Base-by-base conservation (phyloP, 2,329 filamentous ascomycete species). In the Thielaviopsis musarum region DNA sequence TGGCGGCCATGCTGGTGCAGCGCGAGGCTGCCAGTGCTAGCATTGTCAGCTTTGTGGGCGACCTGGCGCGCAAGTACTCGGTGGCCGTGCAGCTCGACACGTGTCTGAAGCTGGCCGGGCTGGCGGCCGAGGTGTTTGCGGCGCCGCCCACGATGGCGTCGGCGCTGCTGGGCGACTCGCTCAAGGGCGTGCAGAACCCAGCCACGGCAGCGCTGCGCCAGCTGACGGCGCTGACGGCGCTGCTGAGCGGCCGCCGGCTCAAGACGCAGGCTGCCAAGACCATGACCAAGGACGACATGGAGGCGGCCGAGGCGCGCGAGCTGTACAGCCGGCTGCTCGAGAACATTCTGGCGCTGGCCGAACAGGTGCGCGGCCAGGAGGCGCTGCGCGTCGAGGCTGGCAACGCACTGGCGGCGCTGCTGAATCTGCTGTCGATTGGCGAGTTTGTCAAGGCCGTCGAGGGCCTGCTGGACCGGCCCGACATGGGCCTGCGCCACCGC, bases 391-490 rank as follows among this genome's bases (percentile, higher is more conserved):
- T 67, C 66, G 76, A 77, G 56, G 83, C 80, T 66, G 85, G 86
- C 48, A 81, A 87, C 60, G 80, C 88, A 1, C 77, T 97, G 54
- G 83, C 87, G 19, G 85, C 86, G 63, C 75, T 95, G n/a, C 77
- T 98, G 56, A 85, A 88, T 63, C 79, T 96, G 6, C 77, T 95
- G 51, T 91, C 91, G 0, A 90, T 91, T 2, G 78, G 83, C 57
- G 89, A 96, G 71, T 93, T 97, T 70, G 83, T 97, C 69, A 88
- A 88, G 69, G 87, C 90, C 10, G 85, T 94, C 49, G 88, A 95
- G 68, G 81, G 83, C 28, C 77, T 98, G 30, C 81, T 97, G 41
- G 81, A 87, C 64, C 81, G 85, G 55, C 82, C 87, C 5, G 84
- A 89, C 64, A 78, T 88, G 65, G 81, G 87, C 55, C 76, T 91